Percentiles rank a stretch among this genome's conserved stretches.
Evolutionary conservation across 2,329 filamentous ascomycete genomes (phyloP).

Genomic region (Cladophialophora psammophila): DNA sequence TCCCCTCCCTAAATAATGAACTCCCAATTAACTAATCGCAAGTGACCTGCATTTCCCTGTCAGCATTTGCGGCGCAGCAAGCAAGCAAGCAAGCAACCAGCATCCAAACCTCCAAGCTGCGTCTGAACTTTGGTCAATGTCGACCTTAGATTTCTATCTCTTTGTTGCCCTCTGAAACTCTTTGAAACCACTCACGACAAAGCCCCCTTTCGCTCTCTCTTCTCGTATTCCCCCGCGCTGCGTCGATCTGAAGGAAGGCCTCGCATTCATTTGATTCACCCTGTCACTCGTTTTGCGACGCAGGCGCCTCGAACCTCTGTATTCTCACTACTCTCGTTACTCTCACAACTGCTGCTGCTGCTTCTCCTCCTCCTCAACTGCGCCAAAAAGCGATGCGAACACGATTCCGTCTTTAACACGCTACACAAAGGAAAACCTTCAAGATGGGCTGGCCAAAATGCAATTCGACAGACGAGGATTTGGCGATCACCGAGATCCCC

Average conservation of each 20-base stretch:
- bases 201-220: constrained; percentile 2
- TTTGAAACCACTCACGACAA: constrained; percentile 1
- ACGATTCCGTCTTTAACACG: constrained; percentile 10
- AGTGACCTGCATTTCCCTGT: constrained; percentile 2
- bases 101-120: background rate
- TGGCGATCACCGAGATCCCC: constrained; percentile 52
- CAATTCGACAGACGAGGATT: constrained; percentile 59
- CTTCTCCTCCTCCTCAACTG: background rate
- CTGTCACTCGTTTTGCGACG: constrained; percentile 23
- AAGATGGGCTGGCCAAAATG: constrained; percentile 56
- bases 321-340: background rate
- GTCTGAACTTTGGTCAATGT: constrained; percentile 16
- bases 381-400: constrained; percentile 23
- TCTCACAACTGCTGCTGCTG: constrained; percentile 7
- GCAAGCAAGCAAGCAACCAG: background rate
- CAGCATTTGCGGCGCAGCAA: constrained; percentile 29
- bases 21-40: constrained; percentile 3
- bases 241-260: background rate
- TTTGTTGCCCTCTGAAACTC: constrained; percentile 7
- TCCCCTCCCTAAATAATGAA: background rate
- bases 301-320: background rate
- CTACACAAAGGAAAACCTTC: background rate
- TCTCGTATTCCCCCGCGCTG: background rate
- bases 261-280: background rate
- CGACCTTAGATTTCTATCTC: background rate